Percentiles rank a stretch among this genome's conserved stretches.
These are phyloP conservation scores for Hyaloscypha variabilis DNA, from an alignment of 495 filamentous ascomycete species.

Conservation along the genomic window DNA sequence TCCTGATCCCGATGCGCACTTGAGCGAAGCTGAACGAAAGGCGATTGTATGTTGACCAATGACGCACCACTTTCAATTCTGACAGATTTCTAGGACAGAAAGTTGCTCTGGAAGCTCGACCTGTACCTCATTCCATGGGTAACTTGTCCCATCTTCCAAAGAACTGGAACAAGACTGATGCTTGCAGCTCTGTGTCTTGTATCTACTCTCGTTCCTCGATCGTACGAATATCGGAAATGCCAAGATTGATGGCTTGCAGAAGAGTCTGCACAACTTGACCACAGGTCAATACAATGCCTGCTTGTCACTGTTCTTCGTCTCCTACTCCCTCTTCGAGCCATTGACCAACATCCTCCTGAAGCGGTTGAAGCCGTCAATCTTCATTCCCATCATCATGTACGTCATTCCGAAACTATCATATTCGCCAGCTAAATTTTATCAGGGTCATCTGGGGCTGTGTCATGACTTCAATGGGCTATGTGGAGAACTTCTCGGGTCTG, in stretches of 20 bases:
- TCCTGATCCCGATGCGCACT: constrained; percentile 19
- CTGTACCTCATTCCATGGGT: constrained; percentile 73
- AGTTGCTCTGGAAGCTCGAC: constrained; percentile 70
- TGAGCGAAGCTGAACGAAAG: constrained; percentile 15
- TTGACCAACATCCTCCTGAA: constrained; percentile 66
- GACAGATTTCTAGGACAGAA: constrained; percentile 22
- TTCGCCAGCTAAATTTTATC: constrained; percentile 59
- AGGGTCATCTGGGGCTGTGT: constrained; percentile 64
- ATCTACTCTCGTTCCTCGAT: constrained; percentile 84
- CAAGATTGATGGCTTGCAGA: constrained; percentile 71
- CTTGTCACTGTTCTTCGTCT: constrained; percentile 65
- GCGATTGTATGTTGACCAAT: constrained; percentile 16
- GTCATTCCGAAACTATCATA: constrained; percentile 52
- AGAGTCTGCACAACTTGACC: constrained; percentile 49
- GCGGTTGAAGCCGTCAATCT: constrained; percentile 60
- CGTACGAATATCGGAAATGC: constrained; percentile 88
- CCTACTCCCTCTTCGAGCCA: constrained; percentile 58
- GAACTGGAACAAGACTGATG: not conserved
- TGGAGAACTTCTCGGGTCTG: constrained; percentile 75
- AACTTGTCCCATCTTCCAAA: constrained; percentile 18
- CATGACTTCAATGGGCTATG: constrained; percentile 82
- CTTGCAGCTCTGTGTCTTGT: constrained; percentile 71
- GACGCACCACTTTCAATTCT: not conserved
- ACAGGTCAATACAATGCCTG: constrained; percentile 58
- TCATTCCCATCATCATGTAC: constrained; percentile 59